phyloP scores from a whole-genome alignment of 768 basidiomycete genomes.

The Hypsizygus marmoreus region DNA sequence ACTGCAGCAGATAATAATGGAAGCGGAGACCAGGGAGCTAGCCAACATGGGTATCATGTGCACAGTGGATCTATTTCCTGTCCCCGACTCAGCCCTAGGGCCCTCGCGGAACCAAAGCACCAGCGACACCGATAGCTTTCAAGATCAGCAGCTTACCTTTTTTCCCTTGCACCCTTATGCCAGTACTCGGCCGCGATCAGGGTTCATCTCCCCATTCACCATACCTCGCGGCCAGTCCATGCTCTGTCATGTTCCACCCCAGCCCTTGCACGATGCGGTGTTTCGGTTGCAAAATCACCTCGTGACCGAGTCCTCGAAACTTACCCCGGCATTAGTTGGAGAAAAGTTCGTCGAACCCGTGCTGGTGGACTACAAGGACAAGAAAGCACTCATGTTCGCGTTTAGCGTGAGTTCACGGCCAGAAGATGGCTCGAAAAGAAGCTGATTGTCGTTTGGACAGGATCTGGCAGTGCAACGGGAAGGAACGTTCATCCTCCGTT shows the following conservation, averaged over 20 bases:
- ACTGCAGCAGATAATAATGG: too few species aligned
- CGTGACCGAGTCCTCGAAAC: conserved; percentile 41
- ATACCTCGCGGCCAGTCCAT: conserved; percentile 39
- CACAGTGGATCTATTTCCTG: conserved; percentile 70
- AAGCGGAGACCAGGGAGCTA: conserved; percentile 55
- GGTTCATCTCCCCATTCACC: conserved; percentile 31
- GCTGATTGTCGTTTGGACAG: conserved; percentile 34
- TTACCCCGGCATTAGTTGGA: conserved; percentile 58
- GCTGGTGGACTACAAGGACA: conserved; percentile 54
- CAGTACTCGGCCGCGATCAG: conserved; percentile 24
- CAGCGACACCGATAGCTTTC: too few species aligned
- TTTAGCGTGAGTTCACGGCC: conserved; percentile 49
- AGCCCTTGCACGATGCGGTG: conserved; percentile 31
- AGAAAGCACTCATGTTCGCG: conserved; percentile 57
- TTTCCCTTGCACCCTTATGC: conserved; percentile 41
- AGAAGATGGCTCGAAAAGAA: background rate
- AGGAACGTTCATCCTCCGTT: conserved; percentile 70
- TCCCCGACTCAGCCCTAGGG: conserved; percentile 36
- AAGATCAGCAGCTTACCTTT: conserved; percentile 32
- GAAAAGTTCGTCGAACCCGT: conserved; percentile 62
- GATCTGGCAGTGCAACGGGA: conserved; percentile 69
- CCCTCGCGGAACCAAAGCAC: conserved; percentile 7
- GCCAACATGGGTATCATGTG: conserved; percentile 64
- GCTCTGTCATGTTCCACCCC: conserved; percentile 26
- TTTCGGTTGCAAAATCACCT: conserved; percentile 34